These are phyloP conservation scores for Areca catechu DNA, from an alignment of 176 grass and related monocot species.

Conservation along the genomic window DNA sequence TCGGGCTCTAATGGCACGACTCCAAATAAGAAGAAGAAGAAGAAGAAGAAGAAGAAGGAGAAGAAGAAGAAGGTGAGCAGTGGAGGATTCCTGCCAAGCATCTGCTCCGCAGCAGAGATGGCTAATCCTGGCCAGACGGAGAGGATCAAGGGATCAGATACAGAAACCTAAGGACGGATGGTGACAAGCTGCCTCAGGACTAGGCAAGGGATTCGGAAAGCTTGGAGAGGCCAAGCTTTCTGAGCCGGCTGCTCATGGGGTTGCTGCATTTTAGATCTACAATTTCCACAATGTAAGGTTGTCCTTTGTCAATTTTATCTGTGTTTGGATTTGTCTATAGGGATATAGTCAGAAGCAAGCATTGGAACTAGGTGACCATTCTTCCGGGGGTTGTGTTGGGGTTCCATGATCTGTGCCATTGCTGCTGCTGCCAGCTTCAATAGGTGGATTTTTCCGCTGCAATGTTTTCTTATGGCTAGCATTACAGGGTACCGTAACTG, in stretches of 20 bases:
- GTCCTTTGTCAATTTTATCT: slow-evolving; percentile 3
- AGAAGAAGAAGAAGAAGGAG: slow-evolving; percentile 21
- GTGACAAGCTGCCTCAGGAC: slow-evolving; percentile 3
- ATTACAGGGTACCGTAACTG: slow-evolving; percentile 2
- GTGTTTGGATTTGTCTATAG: slow-evolving; percentile 10
- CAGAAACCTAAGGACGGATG: slow-evolving; percentile 3
- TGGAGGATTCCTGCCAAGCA: slow-evolving; percentile 6
- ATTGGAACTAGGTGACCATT: slow-evolving; percentile 17
- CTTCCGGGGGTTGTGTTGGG: background rate
- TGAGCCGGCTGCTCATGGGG: slow-evolving; percentile 1
- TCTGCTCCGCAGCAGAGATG: slow-evolving; percentile 10
- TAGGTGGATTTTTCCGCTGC: background rate
- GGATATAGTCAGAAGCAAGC: slow-evolving; percentile 8
- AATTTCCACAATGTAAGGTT: slow-evolving; percentile 3
- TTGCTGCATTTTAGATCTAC: slow-evolving; percentile 18
- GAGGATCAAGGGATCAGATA: background rate
- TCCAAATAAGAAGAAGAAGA: slow-evolving; percentile 20
- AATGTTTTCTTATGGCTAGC: slow-evolving; percentile 5
- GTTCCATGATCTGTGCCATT: background rate
- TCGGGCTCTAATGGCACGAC: background rate
- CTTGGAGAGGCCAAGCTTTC: slow-evolving; percentile 4
- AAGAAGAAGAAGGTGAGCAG: background rate
- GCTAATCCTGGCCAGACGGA: background rate
- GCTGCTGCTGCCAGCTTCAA: background rate
- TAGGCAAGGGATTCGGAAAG: slow-evolving; percentile 12